phyloP scores from a whole-genome alignment of 257 asterid genomes.

The Catharanthus roseus region DNA sequence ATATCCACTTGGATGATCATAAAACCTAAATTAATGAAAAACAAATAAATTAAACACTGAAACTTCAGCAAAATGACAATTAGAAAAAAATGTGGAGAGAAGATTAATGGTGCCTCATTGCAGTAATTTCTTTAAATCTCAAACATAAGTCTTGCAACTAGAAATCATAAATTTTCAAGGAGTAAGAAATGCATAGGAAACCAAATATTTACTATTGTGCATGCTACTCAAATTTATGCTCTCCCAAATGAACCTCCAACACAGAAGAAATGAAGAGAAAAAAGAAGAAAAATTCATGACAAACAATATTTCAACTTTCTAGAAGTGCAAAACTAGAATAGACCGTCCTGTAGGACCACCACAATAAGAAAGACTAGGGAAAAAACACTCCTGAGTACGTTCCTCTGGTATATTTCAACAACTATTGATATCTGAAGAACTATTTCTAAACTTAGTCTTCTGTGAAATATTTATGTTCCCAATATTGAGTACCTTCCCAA shows the following conservation, averaged over 20 bases:
- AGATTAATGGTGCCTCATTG: background rate
- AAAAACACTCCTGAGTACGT: background rate
- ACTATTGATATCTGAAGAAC: background rate
- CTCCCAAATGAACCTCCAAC: background rate
- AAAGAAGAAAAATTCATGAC: background rate
- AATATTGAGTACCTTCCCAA: no score
- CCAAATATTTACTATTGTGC: no score
- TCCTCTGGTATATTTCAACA: background rate
- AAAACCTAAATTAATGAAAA: slow-evolving; percentile 41
- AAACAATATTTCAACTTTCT: background rate
- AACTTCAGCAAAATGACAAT: background rate
- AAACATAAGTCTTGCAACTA: background rate
- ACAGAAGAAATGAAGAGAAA: no score
- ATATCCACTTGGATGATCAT: slow-evolving; percentile 73
- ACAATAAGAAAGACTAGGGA: background rate
- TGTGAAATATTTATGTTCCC: no score
- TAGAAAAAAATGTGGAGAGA: background rate
- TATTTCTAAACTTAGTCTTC: background rate
- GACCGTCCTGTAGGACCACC: background rate
- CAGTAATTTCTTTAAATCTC: background rate
- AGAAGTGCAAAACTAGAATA: background rate
- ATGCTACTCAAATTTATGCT: no score
- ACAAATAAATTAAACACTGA: background rate
- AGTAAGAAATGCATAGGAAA: background rate
- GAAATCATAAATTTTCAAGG: background rate